Conservation (phyloP, 1,284 basidiomycete species). For the Bjerkandera adusta region DNA sequence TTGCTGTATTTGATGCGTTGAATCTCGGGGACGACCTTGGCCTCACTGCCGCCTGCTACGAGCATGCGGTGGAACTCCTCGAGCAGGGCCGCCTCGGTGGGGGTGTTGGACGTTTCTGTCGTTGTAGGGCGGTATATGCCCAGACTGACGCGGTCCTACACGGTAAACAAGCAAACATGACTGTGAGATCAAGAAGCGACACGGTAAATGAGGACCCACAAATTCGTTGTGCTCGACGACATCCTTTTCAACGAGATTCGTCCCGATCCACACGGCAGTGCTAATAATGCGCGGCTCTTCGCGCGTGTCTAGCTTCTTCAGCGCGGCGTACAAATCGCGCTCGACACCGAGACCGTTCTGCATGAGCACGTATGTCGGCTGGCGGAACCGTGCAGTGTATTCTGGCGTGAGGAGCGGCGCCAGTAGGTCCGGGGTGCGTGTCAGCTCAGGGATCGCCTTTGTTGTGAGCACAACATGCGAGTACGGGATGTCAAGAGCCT, state of each 20-base stretch:
- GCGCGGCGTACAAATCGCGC: conserved; percentile 55
- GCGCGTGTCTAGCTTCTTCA: conserved; percentile 37
- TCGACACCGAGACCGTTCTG: conserved; percentile 83
- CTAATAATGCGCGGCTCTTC: conserved; percentile 52
- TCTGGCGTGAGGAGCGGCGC: conserved; percentile 52
- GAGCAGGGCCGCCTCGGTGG: conserved; percentile 43
- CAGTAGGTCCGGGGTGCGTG: conserved; percentile 56
- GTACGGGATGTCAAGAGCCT: conserved; percentile 61
- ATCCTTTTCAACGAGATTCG: conserved; percentile 46
- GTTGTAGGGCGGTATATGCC: conserved; percentile 52
- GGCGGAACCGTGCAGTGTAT: conserved; percentile 44
- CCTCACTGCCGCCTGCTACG: conserved; percentile 44
- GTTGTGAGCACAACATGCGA: conserved; percentile 69
- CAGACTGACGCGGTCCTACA: conserved; percentile 48
- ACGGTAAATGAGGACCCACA: conserved; percentile 34
- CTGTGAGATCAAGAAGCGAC: not conserved
- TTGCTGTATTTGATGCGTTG: conserved; percentile 61
- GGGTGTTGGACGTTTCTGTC: conserved; percentile 40
- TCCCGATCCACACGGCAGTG: conserved; percentile 52
- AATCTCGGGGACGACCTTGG: conserved; percentile 53
- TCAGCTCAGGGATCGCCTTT: conserved; percentile 72
- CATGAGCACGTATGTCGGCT: conserved; percentile 65
- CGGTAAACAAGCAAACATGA: not conserved
- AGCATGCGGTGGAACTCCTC: conserved; percentile 47
- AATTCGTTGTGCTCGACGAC: conserved; percentile 50